Conservation (phyloP, 805 yeast species). For the Nakazawaea holstii region DNA sequence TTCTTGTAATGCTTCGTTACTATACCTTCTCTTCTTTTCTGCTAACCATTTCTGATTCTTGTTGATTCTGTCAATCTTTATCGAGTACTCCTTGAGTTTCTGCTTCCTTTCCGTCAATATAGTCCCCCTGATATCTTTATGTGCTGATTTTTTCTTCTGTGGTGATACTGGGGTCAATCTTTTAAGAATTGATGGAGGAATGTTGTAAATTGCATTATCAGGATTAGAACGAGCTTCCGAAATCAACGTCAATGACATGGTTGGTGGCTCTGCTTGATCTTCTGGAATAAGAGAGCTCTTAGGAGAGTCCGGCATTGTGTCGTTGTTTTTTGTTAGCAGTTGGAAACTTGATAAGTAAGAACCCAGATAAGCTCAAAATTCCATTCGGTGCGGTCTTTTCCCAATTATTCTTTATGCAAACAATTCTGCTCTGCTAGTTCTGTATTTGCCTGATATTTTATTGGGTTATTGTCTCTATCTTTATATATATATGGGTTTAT, state of each 20-base stretch:
- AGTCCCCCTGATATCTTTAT: background rate
- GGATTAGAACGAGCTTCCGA: too few relatives aligned
- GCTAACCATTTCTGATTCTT: background rate
- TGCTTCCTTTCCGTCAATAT: background rate
- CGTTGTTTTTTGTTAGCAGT: too few relatives aligned
- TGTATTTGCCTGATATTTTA: too few relatives aligned
- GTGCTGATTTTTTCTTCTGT: background rate
- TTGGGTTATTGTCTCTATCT: too few relatives aligned
- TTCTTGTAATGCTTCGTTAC: constrained; percentile 2
- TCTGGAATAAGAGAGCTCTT: too few relatives aligned
- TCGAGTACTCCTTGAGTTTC: background rate
- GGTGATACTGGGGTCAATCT: constrained; percentile 11
- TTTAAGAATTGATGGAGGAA: constrained; percentile 4
- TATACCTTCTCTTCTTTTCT: constrained; percentile 4
- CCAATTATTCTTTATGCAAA: too few relatives aligned
- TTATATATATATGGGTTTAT: too few relatives aligned
- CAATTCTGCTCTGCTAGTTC: too few relatives aligned
- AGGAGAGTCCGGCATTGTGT: too few relatives aligned
- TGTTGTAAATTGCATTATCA: background rate
- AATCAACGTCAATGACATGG: background rate
- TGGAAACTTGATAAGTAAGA: too few relatives aligned
- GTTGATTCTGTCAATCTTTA: background rate
- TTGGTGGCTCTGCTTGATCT: background rate
- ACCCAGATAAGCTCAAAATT: too few relatives aligned
- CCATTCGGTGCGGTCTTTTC: too few relatives aligned